phyloP scores from a whole-genome alignment of 2,329 filamentous ascomycete genomes.

The Alternaria brassicicola region DNA sequence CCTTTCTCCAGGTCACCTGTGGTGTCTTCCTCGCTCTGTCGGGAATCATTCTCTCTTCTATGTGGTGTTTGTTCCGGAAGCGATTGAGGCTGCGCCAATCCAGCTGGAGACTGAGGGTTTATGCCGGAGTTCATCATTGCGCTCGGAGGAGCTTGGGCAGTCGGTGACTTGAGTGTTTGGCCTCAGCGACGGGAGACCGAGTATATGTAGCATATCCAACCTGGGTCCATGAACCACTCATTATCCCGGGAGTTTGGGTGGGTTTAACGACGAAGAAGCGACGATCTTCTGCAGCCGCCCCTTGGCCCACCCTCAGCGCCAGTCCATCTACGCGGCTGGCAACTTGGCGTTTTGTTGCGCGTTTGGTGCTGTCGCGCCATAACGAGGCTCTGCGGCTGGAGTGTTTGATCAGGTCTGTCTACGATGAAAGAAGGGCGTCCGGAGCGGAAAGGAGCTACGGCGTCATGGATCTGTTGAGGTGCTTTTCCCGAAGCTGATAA shows the following conservation, averaged over 20 bases:
- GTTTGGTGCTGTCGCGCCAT: conserved; percentile 1
- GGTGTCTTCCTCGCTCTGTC: conserved; percentile 13
- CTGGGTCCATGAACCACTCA: neutral
- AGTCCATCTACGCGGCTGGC: neutral
- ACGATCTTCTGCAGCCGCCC: neutral
- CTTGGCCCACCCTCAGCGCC: conserved; percentile 3
- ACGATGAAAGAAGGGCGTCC: neutral
- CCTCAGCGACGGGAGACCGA: neutral
- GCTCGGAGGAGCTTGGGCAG: neutral
- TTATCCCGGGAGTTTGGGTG: conserved; percentile 19
- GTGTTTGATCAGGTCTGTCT: neutral
- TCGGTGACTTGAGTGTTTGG: neutral
- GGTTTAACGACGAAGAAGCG: conserved; percentile 1
- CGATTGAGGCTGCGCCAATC: neutral
- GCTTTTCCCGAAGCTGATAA: neutral
- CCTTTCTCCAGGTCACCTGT: conserved; percentile 17
- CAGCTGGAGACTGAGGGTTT: neutral
- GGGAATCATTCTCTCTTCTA: neutral
- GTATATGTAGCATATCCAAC: conserved; percentile 9
- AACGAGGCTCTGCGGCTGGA: neutral
- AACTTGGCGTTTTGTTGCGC: neutral
- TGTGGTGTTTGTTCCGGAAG: neutral
- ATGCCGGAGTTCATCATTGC: neutral
- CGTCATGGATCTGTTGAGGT: conserved; percentile 8
- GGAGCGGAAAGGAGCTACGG: neutral